Evolutionary conservation across 208 protist species (phyloP).

Genomic region (Herpetomonas samuelpessoai): DNA sequence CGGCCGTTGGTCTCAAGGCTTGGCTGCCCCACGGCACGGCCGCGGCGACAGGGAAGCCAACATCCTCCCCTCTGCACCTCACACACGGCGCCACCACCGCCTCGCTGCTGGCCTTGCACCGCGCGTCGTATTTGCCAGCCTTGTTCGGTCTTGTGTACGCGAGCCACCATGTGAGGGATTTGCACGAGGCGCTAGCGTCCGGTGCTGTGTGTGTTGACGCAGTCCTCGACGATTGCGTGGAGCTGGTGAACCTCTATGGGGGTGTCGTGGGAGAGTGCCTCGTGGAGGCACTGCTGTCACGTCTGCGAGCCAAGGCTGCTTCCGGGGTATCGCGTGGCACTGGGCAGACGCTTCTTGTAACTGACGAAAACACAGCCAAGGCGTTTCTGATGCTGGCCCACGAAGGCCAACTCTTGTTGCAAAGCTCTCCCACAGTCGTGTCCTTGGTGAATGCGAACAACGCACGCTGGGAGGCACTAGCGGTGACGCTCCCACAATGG

Average conservation of each 20-base stretch:
- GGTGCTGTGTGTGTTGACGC: no score
- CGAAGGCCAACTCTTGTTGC: not conserved
- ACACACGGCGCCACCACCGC: not conserved
- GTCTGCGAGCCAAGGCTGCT: not conserved
- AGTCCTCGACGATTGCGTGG: not conserved
- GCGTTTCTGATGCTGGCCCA: no score
- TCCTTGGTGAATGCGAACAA: not conserved
- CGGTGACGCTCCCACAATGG: not conserved
- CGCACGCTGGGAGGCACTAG: not conserved
- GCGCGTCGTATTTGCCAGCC: not conserved
- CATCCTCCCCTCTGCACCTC: not conserved
- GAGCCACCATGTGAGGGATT: no score
- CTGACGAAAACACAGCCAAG: no score
- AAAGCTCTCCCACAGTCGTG: no score
- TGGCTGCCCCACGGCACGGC: not conserved
- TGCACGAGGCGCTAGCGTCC: no score
- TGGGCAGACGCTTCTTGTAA: no score
- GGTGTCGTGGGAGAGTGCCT: not conserved
- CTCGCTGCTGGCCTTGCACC: not conserved
- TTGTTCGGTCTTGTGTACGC: not conserved
- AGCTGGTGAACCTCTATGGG: not conserved
- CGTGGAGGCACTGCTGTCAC: not conserved
- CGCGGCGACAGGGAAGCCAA: not conserved
- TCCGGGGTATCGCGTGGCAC: no score
- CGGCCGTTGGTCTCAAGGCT: no score